Evolutionary conservation across 2,329 filamentous ascomycete species (phyloP), one percentile per base, ranked within the genome.

Genomic region (Graphium sp.): DNA sequence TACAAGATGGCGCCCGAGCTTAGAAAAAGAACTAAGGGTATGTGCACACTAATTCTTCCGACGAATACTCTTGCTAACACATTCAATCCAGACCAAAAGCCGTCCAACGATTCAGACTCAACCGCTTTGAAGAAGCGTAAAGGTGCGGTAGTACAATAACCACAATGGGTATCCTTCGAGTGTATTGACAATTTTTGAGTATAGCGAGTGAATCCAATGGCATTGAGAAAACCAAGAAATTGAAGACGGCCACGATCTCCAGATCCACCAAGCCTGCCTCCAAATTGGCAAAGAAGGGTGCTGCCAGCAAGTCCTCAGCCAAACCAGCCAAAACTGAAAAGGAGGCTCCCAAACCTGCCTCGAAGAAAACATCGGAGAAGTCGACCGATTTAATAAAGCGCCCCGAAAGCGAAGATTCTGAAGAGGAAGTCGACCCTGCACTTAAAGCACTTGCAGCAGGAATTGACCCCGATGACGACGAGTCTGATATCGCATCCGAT

Each of bases 1-100:
- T 14, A 41, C 36, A 45, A 39, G 44, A 63, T 63, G 59, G 55
- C 58, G 20, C 55, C 54, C 36, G 53, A 58, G 47, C 43, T 60
- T 27, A 55, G 54, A 26, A 41, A 44, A 32, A 56, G 27, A 24
- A 21, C 26, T 26, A 53, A 55, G 38, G 42, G 43, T 47, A 46
- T 43, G 39, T 34, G 32, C 9, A 34, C 27, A 18, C 18, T 21
- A 25, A 26, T 22, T n/a, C n/a, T n/a, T n/a, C n/a, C n/a, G n/a
- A n/a, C n/a, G n/a, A n/a, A n/a, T n/a, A n/a, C n/a, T 16, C 7
- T 23, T 23, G 32, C 16, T 12, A 30, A n/a, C n/a, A 13, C 6
- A 28, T 20, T 6, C 7, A 7, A 28, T 14, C 18, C 7, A 10
- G 4, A 2, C 5, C 7, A n/a, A 18, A 23, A 22, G 7, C 20